A percentile compares a stretch with the other conserved stretches of the same genome.
Evolutionary conservation across 2,329 filamentous ascomycete genomes (phyloP).

Genomic region (Epichloe gansuensis): DNA sequence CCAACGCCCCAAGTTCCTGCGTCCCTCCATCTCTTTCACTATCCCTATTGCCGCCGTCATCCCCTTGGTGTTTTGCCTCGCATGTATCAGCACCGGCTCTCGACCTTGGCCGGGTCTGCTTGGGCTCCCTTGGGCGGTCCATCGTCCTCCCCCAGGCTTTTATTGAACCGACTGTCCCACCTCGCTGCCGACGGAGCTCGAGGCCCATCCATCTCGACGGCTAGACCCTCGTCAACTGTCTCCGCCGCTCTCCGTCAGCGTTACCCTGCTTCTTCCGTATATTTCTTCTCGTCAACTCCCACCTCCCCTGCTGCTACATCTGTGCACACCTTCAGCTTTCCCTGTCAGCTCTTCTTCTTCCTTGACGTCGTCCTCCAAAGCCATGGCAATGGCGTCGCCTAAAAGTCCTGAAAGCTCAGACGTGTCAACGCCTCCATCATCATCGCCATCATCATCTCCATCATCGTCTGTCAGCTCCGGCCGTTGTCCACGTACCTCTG

Average conservation of each 20-base stretch:
- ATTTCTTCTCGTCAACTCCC: constrained; percentile 1
- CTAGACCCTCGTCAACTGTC: constrained; percentile 2
- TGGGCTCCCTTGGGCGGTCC: constrained; percentile 6
- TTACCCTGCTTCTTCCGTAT: constrained; percentile 3
- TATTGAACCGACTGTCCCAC: constrained; percentile 9
- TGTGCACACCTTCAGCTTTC: neutral
- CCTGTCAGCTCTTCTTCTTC: constrained; percentile 5
- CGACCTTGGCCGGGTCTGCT: constrained; percentile 8
- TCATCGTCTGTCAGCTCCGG: constrained; percentile 33
- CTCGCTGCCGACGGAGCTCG: constrained; percentile 1
- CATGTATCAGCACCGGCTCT: constrained; percentile 11
- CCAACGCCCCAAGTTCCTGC: constrained; percentile 1
- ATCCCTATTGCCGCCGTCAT: constrained; percentile 1
- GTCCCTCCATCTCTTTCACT: neutral
- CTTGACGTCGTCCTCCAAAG: constrained; percentile 8
- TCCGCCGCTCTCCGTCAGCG: constrained; percentile 1
- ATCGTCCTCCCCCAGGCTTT: constrained; percentile 7
- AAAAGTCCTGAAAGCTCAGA: constrained; percentile 36
- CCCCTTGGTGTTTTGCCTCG: constrained; percentile 7
- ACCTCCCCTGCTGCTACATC: neutral
- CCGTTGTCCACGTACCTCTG: constrained; percentile 36
- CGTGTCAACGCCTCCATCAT: constrained; percentile 41
- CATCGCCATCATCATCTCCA: constrained; percentile 38
- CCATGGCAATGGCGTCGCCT: constrained; percentile 20
- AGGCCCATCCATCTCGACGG: constrained; percentile 2